Conservation (phyloP, 2,329 filamentous ascomycete genomes). For the Bipolaris gigantea region DNA sequence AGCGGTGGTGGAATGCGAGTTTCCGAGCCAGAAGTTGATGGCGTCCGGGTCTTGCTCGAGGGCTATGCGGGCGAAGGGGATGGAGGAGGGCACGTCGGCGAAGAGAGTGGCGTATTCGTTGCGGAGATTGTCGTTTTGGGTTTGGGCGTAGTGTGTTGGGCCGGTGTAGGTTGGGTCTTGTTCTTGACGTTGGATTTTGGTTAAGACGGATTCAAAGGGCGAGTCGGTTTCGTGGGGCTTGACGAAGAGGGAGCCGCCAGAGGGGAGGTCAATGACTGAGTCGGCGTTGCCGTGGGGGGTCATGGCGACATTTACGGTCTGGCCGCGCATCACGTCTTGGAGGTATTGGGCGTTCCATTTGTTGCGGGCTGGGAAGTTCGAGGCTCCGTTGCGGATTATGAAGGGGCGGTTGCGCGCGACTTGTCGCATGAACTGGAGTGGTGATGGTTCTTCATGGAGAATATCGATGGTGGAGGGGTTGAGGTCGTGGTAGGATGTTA, state of each 20-base stretch:
- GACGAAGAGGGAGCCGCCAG: constrained; percentile 58
- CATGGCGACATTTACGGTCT: constrained; percentile 72
- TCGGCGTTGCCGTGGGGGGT: constrained; percentile 70
- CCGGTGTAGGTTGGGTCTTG: not conserved
- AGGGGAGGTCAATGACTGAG: constrained; percentile 64
- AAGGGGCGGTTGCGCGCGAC: constrained; percentile 76
- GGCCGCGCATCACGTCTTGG: constrained; percentile 55
- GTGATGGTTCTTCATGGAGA: constrained; percentile 66
- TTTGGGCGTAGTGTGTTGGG: constrained; percentile 65
- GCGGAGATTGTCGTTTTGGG: constrained; percentile 80
- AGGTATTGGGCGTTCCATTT: constrained; percentile 68
- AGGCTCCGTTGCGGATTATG: constrained; percentile 65
- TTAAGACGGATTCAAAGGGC: constrained; percentile 64
- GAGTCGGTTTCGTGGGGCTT: constrained; percentile 72
- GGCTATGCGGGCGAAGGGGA: constrained; percentile 74
- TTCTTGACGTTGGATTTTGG: constrained; percentile 63
- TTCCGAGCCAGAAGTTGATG: constrained; percentile 80
- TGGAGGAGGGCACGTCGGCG: constrained; percentile 62
- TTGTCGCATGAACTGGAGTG: constrained; percentile 78
- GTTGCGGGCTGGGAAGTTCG: constrained; percentile 63
- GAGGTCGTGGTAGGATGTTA: constrained; percentile 73
- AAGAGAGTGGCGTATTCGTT: constrained; percentile 70
- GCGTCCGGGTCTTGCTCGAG: constrained; percentile 69
- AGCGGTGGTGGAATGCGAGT: constrained; percentile 68
- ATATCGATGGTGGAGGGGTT: constrained; percentile 65